Evolutionary conservation across 306 rosid species (phyloP).

Genomic region (Parietaria judaica): DNA sequence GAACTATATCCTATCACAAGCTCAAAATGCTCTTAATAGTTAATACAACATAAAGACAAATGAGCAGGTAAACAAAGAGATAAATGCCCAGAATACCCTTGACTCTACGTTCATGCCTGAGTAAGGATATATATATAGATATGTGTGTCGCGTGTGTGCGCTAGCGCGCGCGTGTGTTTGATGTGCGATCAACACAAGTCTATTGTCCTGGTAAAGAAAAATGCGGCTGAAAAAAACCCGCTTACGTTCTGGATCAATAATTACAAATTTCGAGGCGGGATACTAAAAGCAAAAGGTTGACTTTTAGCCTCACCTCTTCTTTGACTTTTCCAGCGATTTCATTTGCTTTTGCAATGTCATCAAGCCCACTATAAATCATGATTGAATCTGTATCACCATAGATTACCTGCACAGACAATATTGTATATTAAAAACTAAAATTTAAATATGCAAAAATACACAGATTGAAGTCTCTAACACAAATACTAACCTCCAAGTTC

Average conservation of each 20-base stretch:
- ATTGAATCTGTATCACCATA: constrained; percentile 98
- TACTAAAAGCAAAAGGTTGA: background rate
- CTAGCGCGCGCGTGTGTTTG: too few species aligned
- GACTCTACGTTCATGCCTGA: too few species aligned
- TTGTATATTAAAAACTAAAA: constrained; percentile 20
- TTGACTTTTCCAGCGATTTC: constrained; percentile 76
- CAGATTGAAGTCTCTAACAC: constrained; percentile 10
- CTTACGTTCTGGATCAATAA: background rate
- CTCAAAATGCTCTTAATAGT: too few species aligned
- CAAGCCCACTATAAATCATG: constrained; percentile 93
- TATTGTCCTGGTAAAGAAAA: background rate
- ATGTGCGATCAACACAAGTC: constrained; percentile 2
- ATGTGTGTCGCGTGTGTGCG: too few species aligned
- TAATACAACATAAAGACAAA: too few species aligned
- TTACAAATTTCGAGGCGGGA: background rate
- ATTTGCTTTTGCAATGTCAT: constrained; percentile 72
- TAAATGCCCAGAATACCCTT: too few species aligned
- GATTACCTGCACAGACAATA: constrained; percentile 57
- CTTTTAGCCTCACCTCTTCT: constrained; percentile 62
- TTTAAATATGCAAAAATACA: background rate
- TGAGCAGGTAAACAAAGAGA: too few species aligned
- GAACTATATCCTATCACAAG: too few species aligned
- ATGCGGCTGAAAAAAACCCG: background rate
- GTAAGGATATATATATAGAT: too few species aligned
- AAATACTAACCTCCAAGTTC: constrained; percentile 73